These are phyloP conservation scores for Alloascoidea africana DNA, from an alignment of 805 yeast species.

Conservation along the genomic window DNA sequence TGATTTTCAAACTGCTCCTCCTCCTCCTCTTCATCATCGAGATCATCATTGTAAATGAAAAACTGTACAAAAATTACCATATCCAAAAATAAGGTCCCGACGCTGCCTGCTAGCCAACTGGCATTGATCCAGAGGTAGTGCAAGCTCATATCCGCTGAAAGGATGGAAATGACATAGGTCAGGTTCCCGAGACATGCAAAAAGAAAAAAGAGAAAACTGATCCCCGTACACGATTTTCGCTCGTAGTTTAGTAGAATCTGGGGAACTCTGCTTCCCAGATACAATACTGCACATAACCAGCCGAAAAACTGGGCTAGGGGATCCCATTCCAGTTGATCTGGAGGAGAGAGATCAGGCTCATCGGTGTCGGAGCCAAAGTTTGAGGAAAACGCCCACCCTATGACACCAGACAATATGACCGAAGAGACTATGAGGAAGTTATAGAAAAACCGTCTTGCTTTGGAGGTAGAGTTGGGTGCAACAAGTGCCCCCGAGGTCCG, in stretches of 20 bases:
- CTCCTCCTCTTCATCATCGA: too few relatives aligned
- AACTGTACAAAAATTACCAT: conserved; percentile 76
- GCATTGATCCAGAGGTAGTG: conserved; percentile 68
- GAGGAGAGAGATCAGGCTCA: conserved; percentile 17
- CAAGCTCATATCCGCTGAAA: conserved; percentile 56
- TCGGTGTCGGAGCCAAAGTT: conserved; percentile 25
- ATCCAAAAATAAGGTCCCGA: conserved; percentile 78
- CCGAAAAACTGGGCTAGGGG: conserved; percentile 82
- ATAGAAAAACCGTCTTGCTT: too few relatives aligned
- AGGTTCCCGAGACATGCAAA: conserved; percentile 92
- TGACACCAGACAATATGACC: conserved; percentile 64
- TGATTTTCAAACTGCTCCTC: too few relatives aligned
- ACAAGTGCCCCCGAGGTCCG: neutral
- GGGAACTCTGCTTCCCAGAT: conserved; percentile 83
- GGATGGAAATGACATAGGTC: conserved; percentile 77
- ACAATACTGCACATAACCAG: conserved; percentile 57
- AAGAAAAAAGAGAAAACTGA: conserved; percentile 81
- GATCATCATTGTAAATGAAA: conserved; percentile 68
- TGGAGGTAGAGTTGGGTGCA: neutral
- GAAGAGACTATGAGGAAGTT: conserved; percentile 38
- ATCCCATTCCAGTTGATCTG: conserved; percentile 38
- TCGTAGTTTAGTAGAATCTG: conserved; percentile 76
- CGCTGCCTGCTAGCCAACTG: conserved; percentile 85
- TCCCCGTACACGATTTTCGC: conserved; percentile 90
- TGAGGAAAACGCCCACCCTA: conserved; percentile 76